These are phyloP conservation scores for Pleurotus eryngii DNA, from an alignment of 768 basidiomycete genomes.

Conservation along the genomic window DNA sequence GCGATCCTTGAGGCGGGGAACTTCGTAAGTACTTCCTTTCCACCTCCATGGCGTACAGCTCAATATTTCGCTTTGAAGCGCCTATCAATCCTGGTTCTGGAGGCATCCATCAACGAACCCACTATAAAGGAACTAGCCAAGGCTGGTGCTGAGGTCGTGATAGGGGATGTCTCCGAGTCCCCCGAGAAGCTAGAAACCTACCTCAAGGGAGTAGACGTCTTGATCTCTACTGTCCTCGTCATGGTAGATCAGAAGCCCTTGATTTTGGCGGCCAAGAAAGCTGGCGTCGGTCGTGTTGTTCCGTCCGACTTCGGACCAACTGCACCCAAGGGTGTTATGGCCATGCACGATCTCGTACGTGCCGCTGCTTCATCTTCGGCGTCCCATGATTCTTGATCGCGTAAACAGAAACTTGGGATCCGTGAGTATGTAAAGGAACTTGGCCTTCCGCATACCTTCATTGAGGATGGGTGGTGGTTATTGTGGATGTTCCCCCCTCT, in stretches of 20 bases:
- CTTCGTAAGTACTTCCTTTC: not conserved
- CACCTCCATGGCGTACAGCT: not conserved
- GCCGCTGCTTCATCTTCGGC: not conserved
- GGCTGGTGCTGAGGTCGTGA: not conserved
- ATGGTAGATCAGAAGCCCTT: not conserved
- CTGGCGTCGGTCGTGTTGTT: not conserved
- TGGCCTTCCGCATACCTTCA: not conserved
- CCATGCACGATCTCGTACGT: not conserved
- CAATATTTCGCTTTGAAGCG: not conserved
- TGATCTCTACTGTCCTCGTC: not conserved
- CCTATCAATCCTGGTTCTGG: not conserved
- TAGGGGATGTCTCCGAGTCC: conserved; percentile 1
- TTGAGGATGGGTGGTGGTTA: not conserved
- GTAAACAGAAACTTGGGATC: not conserved
- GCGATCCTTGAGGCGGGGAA: not conserved
- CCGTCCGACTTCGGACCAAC: not conserved
- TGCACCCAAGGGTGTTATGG: not conserved
- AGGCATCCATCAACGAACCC: not conserved
- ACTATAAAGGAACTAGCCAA: not conserved
- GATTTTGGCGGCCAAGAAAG: not conserved
- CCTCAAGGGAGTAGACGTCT: not conserved
- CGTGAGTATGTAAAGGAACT: not conserved
- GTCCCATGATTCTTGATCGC: not conserved
- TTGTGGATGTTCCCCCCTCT: not conserved
- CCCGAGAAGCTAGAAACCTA: not conserved